Evolutionary conservation across 371 early-diverging fungal genomes (phyloP).

Genomic region (Rhizomucor pusillus): DNA sequence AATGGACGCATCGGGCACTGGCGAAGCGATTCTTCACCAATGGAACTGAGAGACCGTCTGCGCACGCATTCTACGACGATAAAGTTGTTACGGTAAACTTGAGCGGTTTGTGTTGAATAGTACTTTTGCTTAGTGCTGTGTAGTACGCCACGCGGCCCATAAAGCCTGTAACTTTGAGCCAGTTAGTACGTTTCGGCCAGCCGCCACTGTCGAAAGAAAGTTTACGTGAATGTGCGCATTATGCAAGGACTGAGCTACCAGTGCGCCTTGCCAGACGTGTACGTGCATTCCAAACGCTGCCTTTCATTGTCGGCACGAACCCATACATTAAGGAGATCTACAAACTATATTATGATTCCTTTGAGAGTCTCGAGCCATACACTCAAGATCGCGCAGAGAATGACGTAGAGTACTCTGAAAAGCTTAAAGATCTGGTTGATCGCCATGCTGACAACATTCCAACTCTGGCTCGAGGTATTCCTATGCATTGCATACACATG

Average conservation of each 20-base stretch:
- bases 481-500: not conserved
- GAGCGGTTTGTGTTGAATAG: not conserved
- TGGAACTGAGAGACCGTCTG: constrained; percentile 3
- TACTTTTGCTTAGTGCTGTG: not conserved
- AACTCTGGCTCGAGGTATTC: constrained; percentile 71
- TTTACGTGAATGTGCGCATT: constrained; percentile 55
- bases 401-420: constrained; percentile 58
- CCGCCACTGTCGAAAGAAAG: constrained; percentile 46
- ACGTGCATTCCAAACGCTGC: constrained; percentile 79
- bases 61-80: constrained; percentile 49
- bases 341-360: constrained; percentile 78
- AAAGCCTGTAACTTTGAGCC: constrained; percentile 76
- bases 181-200: constrained; percentile 72
- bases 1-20: too few species aligned
- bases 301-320: constrained; percentile 90
- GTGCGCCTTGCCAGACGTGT: constrained; percentile 81
- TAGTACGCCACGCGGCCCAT: constrained; percentile 62
- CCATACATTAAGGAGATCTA: constrained; percentile 82
- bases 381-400: constrained; percentile 42
- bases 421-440: constrained; percentile 69
- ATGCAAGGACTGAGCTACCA: constrained; percentile 78
- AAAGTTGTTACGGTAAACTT: constrained; percentile 36
- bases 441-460: constrained; percentile 85
- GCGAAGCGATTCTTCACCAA: not conserved
- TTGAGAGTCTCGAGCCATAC: constrained; percentile 63